phyloP scores from a whole-genome alignment of 2,329 filamentous ascomycete genomes.

The Colletotrichum echinochloae region DNA sequence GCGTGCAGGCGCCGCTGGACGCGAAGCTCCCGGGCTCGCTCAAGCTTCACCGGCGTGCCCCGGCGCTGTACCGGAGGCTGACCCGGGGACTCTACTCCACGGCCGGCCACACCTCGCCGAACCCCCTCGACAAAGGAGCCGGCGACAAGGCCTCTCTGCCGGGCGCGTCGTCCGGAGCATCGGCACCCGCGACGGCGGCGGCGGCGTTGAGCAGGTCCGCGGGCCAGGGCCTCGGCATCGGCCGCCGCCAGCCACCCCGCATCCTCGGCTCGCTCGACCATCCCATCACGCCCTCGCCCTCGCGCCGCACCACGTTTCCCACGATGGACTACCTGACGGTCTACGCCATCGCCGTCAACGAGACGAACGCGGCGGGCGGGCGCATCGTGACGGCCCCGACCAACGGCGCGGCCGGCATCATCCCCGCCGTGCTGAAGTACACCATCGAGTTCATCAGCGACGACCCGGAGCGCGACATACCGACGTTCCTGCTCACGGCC shows the following conservation, averaged over 20 bases:
- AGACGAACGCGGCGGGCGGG: constrained; percentile 64
- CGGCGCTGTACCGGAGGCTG: constrained; percentile 57
- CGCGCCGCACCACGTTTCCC: constrained; percentile 60
- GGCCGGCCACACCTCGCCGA: constrained; percentile 43
- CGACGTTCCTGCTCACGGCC: constrained; percentile 62
- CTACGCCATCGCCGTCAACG: constrained; percentile 64
- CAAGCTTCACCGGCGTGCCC: constrained; percentile 60
- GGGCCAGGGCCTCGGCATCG: constrained; percentile 14
- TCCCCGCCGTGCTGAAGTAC: constrained; percentile 64
- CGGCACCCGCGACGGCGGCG: neutral
- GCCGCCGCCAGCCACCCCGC: constrained; percentile 53
- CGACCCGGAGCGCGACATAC: constrained; percentile 61
- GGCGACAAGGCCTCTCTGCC: constrained; percentile 23
- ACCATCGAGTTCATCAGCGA: constrained; percentile 63
- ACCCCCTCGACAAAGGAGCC: constrained; percentile 2
- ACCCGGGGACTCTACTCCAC: constrained; percentile 60
- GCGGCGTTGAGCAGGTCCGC: constrained; percentile 5
- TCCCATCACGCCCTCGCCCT: constrained; percentile 59
- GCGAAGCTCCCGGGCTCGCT: constrained; percentile 59
- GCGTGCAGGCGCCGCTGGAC: constrained; percentile 59
- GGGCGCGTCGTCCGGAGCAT: neutral
- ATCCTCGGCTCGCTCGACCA: constrained; percentile 60
- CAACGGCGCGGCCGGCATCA: constrained; percentile 64
- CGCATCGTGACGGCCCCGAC: constrained; percentile 65
- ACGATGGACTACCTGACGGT: constrained; percentile 64